phyloP scores from a whole-genome alignment of 1,284 basidiomycete species.

The Tremellales sp. region DNA sequence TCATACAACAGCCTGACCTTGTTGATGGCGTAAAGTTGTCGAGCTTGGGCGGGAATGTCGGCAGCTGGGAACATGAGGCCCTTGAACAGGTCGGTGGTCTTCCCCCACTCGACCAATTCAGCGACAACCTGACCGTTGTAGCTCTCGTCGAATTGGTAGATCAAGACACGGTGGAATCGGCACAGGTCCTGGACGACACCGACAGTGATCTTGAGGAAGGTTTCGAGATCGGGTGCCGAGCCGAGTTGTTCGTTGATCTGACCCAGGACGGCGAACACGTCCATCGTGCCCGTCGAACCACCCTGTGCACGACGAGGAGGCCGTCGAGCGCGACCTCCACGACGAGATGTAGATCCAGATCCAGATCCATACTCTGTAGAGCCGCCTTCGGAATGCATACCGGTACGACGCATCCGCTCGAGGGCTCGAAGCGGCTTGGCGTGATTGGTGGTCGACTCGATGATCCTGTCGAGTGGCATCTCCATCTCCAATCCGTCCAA shows the following conservation, averaged over 20 bases:
- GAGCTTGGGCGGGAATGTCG: slow-evolving; percentile 59
- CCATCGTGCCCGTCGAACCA: slow-evolving; percentile 59
- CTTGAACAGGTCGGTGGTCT: slow-evolving; percentile 72
- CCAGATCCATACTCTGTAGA: slow-evolving; percentile 6
- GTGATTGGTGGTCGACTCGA: slow-evolving; percentile 69
- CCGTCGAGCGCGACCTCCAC: slow-evolving; percentile 7
- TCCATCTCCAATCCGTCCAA: slow-evolving; percentile 37
- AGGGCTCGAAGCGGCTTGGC: slow-evolving; percentile 71
- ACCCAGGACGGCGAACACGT: slow-evolving; percentile 72
- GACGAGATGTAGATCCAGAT: not conserved
- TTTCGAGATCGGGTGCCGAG: slow-evolving; percentile 63
- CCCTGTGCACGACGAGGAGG: slow-evolving; percentile 7
- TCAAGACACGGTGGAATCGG: slow-evolving; percentile 78
- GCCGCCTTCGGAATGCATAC: slow-evolving; percentile 29
- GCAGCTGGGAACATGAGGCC: slow-evolving; percentile 55
- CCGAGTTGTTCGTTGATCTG: slow-evolving; percentile 84
- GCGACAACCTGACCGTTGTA: slow-evolving; percentile 68
- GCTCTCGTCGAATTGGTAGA: slow-evolving; percentile 64
- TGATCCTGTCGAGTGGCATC: slow-evolving; percentile 59
- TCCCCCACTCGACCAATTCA: slow-evolving; percentile 77
- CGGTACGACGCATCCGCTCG: slow-evolving; percentile 61
- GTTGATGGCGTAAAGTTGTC: slow-evolving; percentile 59
- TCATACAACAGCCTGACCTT: slow-evolving; percentile 81
- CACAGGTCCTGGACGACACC: slow-evolving; percentile 78
- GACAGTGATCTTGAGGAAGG: slow-evolving; percentile 71